These are phyloP conservation scores for Candida argentea DNA, from an alignment of 805 yeast genomes.

Conservation along the genomic window DNA sequence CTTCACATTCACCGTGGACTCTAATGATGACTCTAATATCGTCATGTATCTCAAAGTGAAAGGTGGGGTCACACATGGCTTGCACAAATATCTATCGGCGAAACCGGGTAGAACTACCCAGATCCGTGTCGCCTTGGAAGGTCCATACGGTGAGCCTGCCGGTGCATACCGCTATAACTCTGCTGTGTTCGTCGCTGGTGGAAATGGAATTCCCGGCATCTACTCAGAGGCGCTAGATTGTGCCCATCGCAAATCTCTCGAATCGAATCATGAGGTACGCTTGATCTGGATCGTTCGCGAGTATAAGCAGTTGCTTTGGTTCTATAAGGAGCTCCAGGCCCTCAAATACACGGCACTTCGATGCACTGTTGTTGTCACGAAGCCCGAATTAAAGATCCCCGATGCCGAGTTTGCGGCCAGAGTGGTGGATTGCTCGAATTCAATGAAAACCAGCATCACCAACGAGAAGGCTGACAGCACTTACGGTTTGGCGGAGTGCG, in stretches of 20 bases:
- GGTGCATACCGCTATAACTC: constrained; percentile 37
- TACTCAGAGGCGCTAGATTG: constrained; percentile 21
- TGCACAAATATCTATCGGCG: constrained; percentile 19
- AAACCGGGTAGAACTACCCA: constrained; percentile 10
- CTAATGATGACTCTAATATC: constrained; percentile 31
- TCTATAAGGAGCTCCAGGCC: constrained; percentile 28
- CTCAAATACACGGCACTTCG: constrained; percentile 17
- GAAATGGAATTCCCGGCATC: constrained; percentile 61
- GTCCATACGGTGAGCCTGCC: constrained; percentile 51
- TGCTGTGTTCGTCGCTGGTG: constrained; percentile 57
- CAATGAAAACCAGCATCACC: constrained; percentile 1
- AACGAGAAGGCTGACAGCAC: constrained; percentile 8
- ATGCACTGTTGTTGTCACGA: constrained; percentile 18
- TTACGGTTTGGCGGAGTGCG: constrained; percentile 1
- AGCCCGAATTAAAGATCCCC: constrained; percentile 11
- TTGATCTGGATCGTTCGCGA: constrained; percentile 54
- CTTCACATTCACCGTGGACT: constrained; percentile 40
- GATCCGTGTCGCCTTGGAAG: constrained; percentile 38
- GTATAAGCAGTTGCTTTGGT: constrained; percentile 39
- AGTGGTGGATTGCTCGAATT: constrained; percentile 1
- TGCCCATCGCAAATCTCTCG: no score
- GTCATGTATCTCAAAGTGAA: constrained; percentile 42
- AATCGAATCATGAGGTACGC: no score
- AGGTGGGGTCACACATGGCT: constrained; percentile 39
- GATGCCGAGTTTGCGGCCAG: constrained; percentile 1